Conservation (phyloP, 2,329 filamentous ascomycete genomes). For the Phoma herbarum region DNA sequence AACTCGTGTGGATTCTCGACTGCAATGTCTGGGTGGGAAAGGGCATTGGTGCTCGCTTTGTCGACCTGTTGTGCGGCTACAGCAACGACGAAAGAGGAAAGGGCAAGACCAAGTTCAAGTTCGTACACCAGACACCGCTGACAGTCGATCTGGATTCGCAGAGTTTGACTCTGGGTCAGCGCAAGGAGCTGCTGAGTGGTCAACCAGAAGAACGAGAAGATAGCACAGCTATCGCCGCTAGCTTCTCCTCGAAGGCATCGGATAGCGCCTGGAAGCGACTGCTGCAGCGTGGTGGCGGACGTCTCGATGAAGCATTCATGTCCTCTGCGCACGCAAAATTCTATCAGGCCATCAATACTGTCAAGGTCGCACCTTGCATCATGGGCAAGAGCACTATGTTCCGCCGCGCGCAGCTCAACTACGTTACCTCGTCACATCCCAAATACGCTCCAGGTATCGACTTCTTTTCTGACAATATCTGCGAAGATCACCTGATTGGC, state of each 20-base stretch:
- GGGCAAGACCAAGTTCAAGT: conserved; percentile 70
- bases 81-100: conserved; percentile 46
- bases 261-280: conserved; percentile 34
- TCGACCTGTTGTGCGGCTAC: conserved; percentile 82
- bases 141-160: conserved; percentile 72
- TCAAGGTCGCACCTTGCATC: conserved; percentile 88
- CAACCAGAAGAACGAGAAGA: conserved; percentile 24
- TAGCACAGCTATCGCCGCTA: conserved; percentile 41
- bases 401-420: conserved; percentile 86
- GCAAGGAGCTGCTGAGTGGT: conserved; percentile 45
- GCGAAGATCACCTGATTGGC: conserved; percentile 95
- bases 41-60: conserved; percentile 84
- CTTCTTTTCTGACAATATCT: conserved; percentile 94
- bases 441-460: conserved; percentile 75
- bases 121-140: conserved; percentile 92
- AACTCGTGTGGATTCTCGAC: conserved; percentile 93
- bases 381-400: conserved; percentile 99
- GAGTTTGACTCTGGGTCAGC: conserved; percentile 37
- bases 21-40: conserved; percentile 93
- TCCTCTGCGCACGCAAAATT: conserved; percentile 95
- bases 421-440: conserved; percentile 66
- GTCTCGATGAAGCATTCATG: conserved; percentile 94
- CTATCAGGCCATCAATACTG: conserved; percentile 95
- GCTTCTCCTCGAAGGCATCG: conserved; percentile 37
- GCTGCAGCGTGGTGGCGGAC: conserved; percentile 70